These are phyloP conservation scores for Scytalidium lignicola DNA, from an alignment of 2,329 filamentous ascomycete species.

Conservation along the genomic window DNA sequence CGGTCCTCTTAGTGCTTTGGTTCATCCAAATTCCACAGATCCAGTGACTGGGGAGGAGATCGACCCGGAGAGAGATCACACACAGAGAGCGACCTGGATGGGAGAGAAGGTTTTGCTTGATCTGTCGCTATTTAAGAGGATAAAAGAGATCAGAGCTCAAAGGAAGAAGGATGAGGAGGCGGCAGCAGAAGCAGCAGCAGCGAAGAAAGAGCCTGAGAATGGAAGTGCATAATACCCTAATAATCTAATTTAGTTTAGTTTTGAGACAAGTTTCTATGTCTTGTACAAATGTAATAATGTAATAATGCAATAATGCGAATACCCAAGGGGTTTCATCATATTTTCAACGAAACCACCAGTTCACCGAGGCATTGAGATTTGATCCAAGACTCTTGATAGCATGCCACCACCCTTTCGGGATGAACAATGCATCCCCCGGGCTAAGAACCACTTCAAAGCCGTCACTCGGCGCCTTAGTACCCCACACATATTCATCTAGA, in stretches of 20 bases:
- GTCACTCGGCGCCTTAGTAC: constrained; percentile 9
- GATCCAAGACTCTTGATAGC: constrained; percentile 61
- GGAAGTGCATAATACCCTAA: background rate
- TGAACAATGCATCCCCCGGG: constrained; percentile 68
- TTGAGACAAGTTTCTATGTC: no score
- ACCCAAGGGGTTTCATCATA: no score
- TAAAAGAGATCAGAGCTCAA: constrained; percentile 3
- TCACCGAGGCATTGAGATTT: constrained; percentile 36
- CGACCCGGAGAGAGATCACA: constrained; percentile 34
- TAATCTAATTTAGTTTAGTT: no score
- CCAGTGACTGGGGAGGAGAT: constrained; percentile 35
- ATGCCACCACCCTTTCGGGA: constrained; percentile 85
- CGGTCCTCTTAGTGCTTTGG: constrained; percentile 69
- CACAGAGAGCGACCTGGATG: constrained; percentile 67
- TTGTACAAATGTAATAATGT: no score
- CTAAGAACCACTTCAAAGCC: constrained; percentile 42
- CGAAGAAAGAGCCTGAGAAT: background rate
- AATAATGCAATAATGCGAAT: no score
- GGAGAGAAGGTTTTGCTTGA: constrained; percentile 62
- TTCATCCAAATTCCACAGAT: constrained; percentile 79
- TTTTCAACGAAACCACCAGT: constrained; percentile 72
- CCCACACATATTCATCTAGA: constrained; percentile 70
- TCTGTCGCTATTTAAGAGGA: constrained; percentile 40
- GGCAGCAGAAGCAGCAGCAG: background rate
- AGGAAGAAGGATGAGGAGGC: background rate